phyloP scores from a whole-genome alignment of 192 early-diverging fungal species.

The Entomortierella chlamydospora region DNA sequence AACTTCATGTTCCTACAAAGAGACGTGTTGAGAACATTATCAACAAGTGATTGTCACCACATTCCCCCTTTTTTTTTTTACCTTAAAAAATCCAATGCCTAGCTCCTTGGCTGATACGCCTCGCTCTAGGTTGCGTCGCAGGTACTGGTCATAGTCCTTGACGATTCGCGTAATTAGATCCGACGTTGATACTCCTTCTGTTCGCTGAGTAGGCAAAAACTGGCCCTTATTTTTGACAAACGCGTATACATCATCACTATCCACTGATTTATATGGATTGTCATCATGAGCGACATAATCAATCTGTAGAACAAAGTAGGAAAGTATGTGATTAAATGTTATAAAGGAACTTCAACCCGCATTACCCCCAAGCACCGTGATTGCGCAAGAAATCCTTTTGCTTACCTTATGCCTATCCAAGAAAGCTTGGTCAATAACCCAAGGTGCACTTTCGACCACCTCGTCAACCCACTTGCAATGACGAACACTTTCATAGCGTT shows the following conservation, averaged over 20 bases:
- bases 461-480: conserved; percentile 89
- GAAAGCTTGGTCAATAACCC: conserved; percentile 78
- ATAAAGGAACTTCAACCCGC: too few species aligned
- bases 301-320: too few species aligned
- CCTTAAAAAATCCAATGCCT: conserved; percentile 84
- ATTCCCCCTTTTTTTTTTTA: conserved; percentile 16
- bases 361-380: too few species aligned
- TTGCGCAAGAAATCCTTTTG: neutral
- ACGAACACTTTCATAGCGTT: conserved; percentile 79
- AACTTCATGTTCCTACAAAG: conserved; percentile 71
- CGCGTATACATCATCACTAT: conserved; percentile 79
- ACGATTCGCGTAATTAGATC: conserved; percentile 89
- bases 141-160: conserved; percentile 85
- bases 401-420: conserved; percentile 68
- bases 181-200: conserved; percentile 86
- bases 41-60: too few species aligned
- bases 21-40: too few species aligned
- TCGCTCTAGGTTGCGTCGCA: conserved; percentile 86
- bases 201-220: conserved; percentile 76
- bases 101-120: conserved; percentile 86
- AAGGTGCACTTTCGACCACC: conserved; percentile 78
- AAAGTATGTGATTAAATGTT: too few species aligned
- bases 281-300: conserved; percentile 90
- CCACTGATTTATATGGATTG: conserved; percentile 77
- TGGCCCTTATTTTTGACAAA: conserved; percentile 82